Base-by-base conservation (phyloP, 768 basidiomycete genomes). In the Boletellus ananiceps region DNA sequence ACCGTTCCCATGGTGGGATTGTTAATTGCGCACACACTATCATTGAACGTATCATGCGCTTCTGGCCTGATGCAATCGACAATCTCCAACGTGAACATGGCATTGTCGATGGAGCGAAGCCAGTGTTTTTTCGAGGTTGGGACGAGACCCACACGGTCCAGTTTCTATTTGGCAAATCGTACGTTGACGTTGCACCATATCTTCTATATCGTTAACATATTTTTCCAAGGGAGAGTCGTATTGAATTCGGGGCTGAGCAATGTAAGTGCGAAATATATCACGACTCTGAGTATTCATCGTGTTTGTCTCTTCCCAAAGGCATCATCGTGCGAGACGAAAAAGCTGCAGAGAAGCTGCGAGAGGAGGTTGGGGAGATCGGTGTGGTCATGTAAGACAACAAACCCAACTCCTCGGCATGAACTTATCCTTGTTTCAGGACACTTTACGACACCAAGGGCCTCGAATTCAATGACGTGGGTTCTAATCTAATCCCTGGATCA, bases 61-160 rank as follows among this genome's bases (percentile, higher is more conserved):
- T 82, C 49, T 88, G 84, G 81, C 80, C 82, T 0, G 64, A 81
- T 54, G 69, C 82, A 0, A 84, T 88, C 23, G 86, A 88, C 58
- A 55, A 54, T 2, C 73, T 88, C 14, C 69, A 69, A 8, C 73
- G 68, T 5, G 86, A 88, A 61, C 64, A 68, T 32, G 84, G 81
- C 0, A 61, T 80, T 11, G 72, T 80, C 0, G 71, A 74, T 13
- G 83, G 82, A 0, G 54, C 67, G 14, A 77, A 74, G 44, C 86
- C 85, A 0, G 67, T 83, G 1, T 83, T 86, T 60, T 79, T 82
- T 59, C 68, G 59, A 16, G 71, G 74, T 2, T 74, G 74, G 67
- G 72, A 78, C 50, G 59, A 70, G 29, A 67, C 27, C 8, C 27
- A 73, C 68, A 57, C 69, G 52, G 65, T 62, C 14, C 51, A 58